These are phyloP conservation scores for Fonsecaea erecta DNA, from an alignment of 2,329 filamentous ascomycete genomes.

Conservation along the genomic window DNA sequence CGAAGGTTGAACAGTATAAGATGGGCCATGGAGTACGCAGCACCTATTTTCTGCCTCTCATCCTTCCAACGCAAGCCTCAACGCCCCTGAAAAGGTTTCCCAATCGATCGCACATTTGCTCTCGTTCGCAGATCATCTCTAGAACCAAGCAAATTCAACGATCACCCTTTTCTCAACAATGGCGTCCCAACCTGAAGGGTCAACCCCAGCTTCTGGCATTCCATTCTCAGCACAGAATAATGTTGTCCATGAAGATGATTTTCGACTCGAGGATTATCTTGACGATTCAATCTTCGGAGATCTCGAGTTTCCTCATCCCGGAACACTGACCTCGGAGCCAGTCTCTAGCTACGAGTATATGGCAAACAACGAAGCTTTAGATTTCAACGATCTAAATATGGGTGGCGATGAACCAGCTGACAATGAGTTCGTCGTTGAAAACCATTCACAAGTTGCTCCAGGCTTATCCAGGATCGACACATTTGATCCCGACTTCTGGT, in stretches of 20 bases:
- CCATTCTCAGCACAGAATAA: not conserved
- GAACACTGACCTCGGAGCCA: not conserved
- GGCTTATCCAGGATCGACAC: not conserved
- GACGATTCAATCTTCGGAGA: no score
- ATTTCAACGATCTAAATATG: not conserved
- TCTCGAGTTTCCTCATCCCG: no score
- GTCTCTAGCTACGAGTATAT: not conserved
- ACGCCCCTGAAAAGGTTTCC: constrained; percentile 5
- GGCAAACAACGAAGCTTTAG: not conserved
- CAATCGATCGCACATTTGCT: not conserved
- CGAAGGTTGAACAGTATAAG: not conserved
- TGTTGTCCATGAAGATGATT: not conserved
- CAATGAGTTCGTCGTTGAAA: not conserved
- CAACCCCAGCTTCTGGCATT: not conserved
- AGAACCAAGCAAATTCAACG: not conserved
- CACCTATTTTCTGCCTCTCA: not conserved
- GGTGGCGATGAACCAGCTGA: not conserved
- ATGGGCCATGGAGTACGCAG: not conserved
- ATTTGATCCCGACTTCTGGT: not conserved
- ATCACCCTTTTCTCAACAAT: constrained; percentile 11
- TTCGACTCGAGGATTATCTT: not conserved
- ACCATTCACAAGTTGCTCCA: not conserved
- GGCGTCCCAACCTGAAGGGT: constrained; percentile 15
- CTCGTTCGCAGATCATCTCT: not conserved
- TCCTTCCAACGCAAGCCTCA: constrained; percentile 16